These are phyloP conservation scores for Cercophora sp. DNA, from an alignment of 495 filamentous ascomycete species.

Conservation along the genomic window DNA sequence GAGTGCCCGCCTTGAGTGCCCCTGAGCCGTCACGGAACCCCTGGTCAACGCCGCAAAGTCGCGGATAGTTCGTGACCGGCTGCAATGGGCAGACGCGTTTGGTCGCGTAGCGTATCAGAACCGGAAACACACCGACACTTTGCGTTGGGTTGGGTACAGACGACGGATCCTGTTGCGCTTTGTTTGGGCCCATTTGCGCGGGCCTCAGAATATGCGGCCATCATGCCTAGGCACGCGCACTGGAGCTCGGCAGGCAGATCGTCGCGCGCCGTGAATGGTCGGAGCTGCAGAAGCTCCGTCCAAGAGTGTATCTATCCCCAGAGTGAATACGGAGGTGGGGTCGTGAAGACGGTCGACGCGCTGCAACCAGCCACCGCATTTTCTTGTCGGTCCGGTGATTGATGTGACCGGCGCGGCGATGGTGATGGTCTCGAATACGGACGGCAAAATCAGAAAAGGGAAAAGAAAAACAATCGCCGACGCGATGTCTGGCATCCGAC, in stretches of 20 bases:
- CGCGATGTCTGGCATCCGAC: too few relatives aligned
- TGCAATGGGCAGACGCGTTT: conserved; percentile 27
- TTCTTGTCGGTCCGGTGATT: conserved; percentile 13
- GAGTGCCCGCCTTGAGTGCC: background rate
- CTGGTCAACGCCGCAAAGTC: background rate
- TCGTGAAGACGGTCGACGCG: conserved; percentile 19
- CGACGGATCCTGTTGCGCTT: conserved; percentile 16
- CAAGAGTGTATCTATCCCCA: conserved; percentile 6
- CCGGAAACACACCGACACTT: conserved; percentile 31
- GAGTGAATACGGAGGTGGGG: conserved; percentile 12
- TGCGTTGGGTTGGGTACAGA: conserved; percentile 30
- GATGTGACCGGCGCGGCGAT: background rate
- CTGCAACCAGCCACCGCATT: conserved; percentile 33
- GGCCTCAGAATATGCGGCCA: conserved; percentile 39
- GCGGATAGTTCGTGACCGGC: conserved; percentile 13
- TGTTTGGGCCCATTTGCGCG: conserved; percentile 30
- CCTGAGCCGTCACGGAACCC: background rate
- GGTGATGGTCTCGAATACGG: background rate
- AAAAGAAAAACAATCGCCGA: background rate
- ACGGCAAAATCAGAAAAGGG: background rate
- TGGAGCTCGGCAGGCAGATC: conserved; percentile 20
- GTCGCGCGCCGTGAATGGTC: conserved; percentile 23
- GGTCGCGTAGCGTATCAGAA: conserved; percentile 30
- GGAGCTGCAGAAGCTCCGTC: conserved; percentile 21
- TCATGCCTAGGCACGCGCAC: too few relatives aligned